Percentiles rank a stretch among this genome's conserved stretches.
Conservation (phyloP, 805 yeast genomes). For the Wickerhamiella shivajii region DNA sequence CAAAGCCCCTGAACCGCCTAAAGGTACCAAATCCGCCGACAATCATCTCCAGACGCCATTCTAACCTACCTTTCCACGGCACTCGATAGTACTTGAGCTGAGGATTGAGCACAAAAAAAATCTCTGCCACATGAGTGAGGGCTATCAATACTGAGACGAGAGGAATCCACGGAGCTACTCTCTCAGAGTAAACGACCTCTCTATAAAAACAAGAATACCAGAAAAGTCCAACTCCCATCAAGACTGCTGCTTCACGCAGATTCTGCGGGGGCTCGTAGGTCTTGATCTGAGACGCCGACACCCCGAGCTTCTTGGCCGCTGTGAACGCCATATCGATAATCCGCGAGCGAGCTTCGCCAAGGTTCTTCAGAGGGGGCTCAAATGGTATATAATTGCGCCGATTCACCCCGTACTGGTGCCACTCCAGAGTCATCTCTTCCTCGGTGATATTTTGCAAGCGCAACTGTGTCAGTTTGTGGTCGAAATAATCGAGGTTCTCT, state of each 20-base stretch:
- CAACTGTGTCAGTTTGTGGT: constrained; percentile 1
- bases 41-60: too few relatives aligned
- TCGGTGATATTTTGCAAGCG: not conserved
- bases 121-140: not conserved
- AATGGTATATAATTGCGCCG: not conserved
- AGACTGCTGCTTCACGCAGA: too few relatives aligned
- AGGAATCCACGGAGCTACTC: not conserved
- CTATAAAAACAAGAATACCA: not conserved
- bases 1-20: too few relatives aligned
- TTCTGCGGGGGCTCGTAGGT: constrained; percentile 5
- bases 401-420: constrained; percentile 1
- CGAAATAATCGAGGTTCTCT: constrained; percentile 1
- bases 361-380: constrained; percentile 1
- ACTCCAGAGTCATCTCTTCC: constrained; percentile 1
- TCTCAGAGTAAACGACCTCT: not conserved
- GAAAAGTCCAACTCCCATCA: too few relatives aligned
- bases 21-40: too few relatives aligned
- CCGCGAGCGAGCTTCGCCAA: not conserved
- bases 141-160: not conserved
- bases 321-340: not conserved
- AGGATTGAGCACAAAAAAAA: not conserved
- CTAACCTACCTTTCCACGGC: too few relatives aligned
- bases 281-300: constrained; percentile 2
- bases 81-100: constrained; percentile 1
- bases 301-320: constrained; percentile 5